phyloP scores from a whole-genome alignment of 768 basidiomycete species.

The Auricularia heimuer region DNA sequence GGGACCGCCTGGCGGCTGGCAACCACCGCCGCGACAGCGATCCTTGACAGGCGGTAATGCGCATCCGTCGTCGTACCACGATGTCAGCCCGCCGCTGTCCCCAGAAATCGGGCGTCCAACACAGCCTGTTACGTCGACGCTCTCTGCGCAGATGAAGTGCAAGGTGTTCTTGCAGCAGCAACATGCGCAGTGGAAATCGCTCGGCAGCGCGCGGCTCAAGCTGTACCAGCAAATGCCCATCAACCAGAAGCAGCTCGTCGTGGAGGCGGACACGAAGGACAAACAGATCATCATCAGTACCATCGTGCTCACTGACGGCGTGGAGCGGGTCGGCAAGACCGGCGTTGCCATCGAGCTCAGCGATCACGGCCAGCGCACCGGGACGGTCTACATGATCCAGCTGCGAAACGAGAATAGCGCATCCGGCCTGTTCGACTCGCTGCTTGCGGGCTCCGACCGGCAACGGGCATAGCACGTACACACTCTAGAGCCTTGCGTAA shows the following conservation, averaged over 20 bases:
- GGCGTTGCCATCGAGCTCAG: conserved; percentile 95
- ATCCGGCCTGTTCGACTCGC: conserved; percentile 71
- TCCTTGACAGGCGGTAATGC: neutral
- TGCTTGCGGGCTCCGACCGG: conserved; percentile 82
- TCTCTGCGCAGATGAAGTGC: conserved; percentile 93
- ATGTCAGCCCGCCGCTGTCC: conserved; percentile 72
- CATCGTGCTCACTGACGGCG: conserved; percentile 90
- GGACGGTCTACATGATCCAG: conserved; percentile 96
- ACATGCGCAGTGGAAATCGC: conserved; percentile 95
- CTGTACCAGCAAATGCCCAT: conserved; percentile 79
- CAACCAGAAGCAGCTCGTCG: conserved; percentile 92
- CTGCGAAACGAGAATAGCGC: conserved; percentile 82
- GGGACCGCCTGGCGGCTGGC: neutral
- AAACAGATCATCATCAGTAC: conserved; percentile 83
- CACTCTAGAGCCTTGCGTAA: neutral
- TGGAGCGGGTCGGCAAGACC: conserved; percentile 97
- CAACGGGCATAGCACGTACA: conserved; percentile 15
- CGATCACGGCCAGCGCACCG: conserved; percentile 83
- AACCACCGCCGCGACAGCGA: conserved; percentile 2
- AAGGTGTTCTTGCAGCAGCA: conserved; percentile 94
- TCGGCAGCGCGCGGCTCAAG: conserved; percentile 80
- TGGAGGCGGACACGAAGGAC: conserved; percentile 71
- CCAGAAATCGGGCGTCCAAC: conserved; percentile 43
- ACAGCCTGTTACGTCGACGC: conserved; percentile 65
- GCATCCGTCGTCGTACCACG: conserved; percentile 1